phyloP scores from a whole-genome alignment of 2,329 filamentous ascomycete species.

The Dothistroma septosporum region DNA sequence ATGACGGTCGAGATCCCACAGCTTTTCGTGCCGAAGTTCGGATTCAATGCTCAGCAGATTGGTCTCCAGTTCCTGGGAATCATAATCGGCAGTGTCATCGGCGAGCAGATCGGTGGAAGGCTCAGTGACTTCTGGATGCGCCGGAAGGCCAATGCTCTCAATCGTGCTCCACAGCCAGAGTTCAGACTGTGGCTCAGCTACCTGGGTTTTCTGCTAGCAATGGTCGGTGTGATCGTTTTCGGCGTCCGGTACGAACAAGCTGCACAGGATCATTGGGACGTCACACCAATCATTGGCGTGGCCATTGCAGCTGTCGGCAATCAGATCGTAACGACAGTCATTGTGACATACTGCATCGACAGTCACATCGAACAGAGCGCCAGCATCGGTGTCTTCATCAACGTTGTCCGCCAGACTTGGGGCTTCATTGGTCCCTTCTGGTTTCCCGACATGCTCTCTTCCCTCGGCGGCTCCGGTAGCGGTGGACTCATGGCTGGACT shows the following conservation, averaged over 20 bases:
- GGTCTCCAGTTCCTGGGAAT: slow-evolving; percentile 56
- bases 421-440: slow-evolving; percentile 48
- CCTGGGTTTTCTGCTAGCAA: slow-evolving; percentile 48
- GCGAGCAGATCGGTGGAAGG: slow-evolving; percentile 55
- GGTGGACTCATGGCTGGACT: slow-evolving; percentile 38
- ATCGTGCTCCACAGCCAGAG: slow-evolving; percentile 43
- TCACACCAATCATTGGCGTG: slow-evolving; percentile 50
- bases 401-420: slow-evolving; percentile 45
- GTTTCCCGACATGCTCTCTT: slow-evolving; percentile 40
- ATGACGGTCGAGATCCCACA: slow-evolving; percentile 58
- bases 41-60: slow-evolving; percentile 55
- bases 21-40: slow-evolving; percentile 53
- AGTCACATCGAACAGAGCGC: slow-evolving; percentile 52
- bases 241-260: slow-evolving; percentile 49
- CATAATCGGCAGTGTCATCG: slow-evolving; percentile 55
- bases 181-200: slow-evolving; percentile 57
- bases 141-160: slow-evolving; percentile 35
- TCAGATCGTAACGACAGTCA: slow-evolving; percentile 58
- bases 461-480: slow-evolving; percentile 36
- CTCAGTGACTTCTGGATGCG: slow-evolving; percentile 54
- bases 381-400: slow-evolving; percentile 57
- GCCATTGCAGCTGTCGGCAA: slow-evolving; percentile 52
- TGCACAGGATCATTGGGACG: slow-evolving; percentile 47
- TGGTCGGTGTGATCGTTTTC: slow-evolving; percentile 54
- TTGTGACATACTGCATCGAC: slow-evolving; percentile 59